phyloP scores from a whole-genome alignment of 495 filamentous ascomycete genomes.

The Lophiotrema nucula region DNA sequence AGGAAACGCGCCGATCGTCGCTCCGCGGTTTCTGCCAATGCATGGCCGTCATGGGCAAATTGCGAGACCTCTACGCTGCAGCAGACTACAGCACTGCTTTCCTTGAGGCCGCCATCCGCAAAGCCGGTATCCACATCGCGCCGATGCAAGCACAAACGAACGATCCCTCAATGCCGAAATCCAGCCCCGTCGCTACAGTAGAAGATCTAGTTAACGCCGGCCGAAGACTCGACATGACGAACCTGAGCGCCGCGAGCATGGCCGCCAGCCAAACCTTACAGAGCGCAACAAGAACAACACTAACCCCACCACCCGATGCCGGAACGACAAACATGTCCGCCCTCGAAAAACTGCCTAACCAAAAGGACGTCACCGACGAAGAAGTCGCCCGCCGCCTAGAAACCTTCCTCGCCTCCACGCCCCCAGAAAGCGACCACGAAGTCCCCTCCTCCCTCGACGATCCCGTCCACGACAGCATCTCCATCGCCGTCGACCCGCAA shows the following conservation, averaged over 20 bases:
- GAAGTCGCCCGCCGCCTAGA: slow-evolving; percentile 40
- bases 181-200: slow-evolving; percentile 33
- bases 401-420: slow-evolving; percentile 45
- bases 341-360: slow-evolving; percentile 16
- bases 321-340: slow-evolving; percentile 24
- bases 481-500: slow-evolving; percentile 5
- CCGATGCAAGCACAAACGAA: slow-evolving; percentile 1
- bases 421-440: slow-evolving; percentile 38
- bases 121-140: slow-evolving; percentile 63
- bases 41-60: slow-evolving; percentile 76
- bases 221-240: slow-evolving; percentile 31
- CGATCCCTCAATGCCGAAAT: slow-evolving; percentile 6
- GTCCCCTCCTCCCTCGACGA: neutral
- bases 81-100: slow-evolving; percentile 85
- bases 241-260: neutral
- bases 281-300: slow-evolving; percentile 23
- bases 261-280: neutral
- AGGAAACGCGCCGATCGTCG: slow-evolving; percentile 63
- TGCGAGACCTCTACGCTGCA: slow-evolving; percentile 81
- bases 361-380: slow-evolving; percentile 35
- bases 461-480: slow-evolving; percentile 1
- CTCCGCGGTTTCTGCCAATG: slow-evolving; percentile 78
- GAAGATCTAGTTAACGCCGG: slow-evolving; percentile 44
- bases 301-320: slow-evolving; percentile 45
- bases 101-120: slow-evolving; percentile 78